Conservation (phyloP, 441 rosid species). For the Corymbia calophylla region DNA sequence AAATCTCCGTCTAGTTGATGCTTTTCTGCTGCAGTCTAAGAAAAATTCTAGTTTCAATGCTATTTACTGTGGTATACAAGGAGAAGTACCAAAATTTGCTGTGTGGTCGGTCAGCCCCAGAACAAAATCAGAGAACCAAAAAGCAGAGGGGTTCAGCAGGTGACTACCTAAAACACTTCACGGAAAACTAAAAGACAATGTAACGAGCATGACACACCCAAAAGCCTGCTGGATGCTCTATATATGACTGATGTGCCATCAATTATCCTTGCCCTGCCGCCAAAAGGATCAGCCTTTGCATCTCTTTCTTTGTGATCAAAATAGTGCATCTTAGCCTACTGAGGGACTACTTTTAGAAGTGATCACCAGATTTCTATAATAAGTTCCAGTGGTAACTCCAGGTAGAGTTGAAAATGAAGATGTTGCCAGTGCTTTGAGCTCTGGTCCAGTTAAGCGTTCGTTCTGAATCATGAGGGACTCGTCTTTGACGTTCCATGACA, state of each 20-base stretch:
- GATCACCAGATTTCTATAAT: conserved; percentile 11
- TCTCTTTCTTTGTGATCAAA: too few relatives aligned
- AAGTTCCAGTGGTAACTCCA: conserved; percentile 18
- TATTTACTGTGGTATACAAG: not conserved
- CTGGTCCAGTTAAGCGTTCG: not conserved
- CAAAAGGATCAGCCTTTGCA: too few relatives aligned
- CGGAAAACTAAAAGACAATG: conserved; percentile 42
- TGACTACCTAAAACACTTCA: conserved; percentile 15
- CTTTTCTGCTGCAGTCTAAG: too few relatives aligned
- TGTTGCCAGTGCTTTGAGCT: not conserved
- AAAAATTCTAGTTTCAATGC: too few relatives aligned
- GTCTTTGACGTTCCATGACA: not conserved
- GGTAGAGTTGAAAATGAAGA: conserved; percentile 15
- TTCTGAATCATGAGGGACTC: not conserved
- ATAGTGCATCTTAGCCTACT: too few relatives aligned
- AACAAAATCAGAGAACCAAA: not conserved
- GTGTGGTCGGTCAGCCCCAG: not conserved
- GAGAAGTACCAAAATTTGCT: not conserved
- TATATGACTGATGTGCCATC: conserved; percentile 10
- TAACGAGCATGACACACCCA: conserved; percentile 70
- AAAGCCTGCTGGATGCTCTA: conserved; percentile 44
- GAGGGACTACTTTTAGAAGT: conserved; percentile 21
- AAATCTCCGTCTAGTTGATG: too few relatives aligned
- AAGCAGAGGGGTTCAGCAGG: not conserved
- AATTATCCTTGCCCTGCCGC: too few relatives aligned